Conservation (phyloP, 2,329 filamentous ascomycete species). For the Fusarium nurragi region DNA sequence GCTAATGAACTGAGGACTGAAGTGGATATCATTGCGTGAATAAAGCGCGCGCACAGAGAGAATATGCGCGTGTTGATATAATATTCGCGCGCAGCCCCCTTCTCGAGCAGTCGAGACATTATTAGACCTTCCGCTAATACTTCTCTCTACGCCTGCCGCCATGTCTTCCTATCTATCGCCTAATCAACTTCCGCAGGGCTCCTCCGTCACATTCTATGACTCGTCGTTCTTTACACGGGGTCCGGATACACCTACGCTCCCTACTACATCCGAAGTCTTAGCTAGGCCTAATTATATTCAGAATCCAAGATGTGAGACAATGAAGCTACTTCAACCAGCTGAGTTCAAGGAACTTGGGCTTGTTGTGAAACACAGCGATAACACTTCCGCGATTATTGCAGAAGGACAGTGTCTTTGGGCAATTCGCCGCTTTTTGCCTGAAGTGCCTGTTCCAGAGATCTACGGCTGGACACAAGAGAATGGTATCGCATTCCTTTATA, state of each 20-base stretch:
- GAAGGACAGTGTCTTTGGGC: background rate
- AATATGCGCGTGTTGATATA: too few relatives aligned
- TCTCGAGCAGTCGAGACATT: too few relatives aligned
- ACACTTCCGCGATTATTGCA: background rate
- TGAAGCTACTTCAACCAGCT: background rate
- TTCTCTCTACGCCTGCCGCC: too few relatives aligned
- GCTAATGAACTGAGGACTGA: too few relatives aligned
- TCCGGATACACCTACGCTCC: background rate
- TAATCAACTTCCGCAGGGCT: background rate
- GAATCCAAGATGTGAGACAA: background rate
- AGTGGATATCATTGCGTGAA: too few relatives aligned
- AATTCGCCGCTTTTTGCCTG: background rate
- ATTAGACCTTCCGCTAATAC: too few relatives aligned
- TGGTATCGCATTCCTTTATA: constrained; percentile 8
- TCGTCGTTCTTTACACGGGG: background rate
- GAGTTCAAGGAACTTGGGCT: constrained; percentile 17
- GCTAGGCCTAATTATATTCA: background rate
- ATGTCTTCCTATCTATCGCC: background rate
- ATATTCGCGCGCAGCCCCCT: too few relatives aligned
- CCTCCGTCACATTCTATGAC: background rate
- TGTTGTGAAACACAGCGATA: constrained; percentile 19
- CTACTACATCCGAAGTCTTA: background rate
- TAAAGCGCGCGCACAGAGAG: too few relatives aligned
- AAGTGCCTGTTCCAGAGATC: constrained; percentile 28
- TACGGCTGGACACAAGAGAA: constrained; percentile 14